Percentiles rank a stretch among this genome's conserved stretches.
Evolutionary conservation across 768 basidiomycete genomes (phyloP).

Genomic region (Leccinum barrowsii): DNA sequence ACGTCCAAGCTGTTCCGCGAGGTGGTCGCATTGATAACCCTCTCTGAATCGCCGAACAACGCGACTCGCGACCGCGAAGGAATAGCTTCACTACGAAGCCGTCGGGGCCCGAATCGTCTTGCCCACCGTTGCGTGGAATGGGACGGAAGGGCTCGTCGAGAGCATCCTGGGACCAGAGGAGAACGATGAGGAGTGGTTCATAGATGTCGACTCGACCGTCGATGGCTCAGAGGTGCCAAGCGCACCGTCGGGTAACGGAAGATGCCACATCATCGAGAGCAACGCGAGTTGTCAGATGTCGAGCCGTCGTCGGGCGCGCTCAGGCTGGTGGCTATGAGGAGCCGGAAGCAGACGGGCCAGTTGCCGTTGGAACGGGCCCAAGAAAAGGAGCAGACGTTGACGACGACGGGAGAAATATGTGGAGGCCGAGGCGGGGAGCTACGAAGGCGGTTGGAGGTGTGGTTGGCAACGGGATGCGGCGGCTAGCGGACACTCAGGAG

Average conservation of each 20-base stretch:
- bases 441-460: constrained; percentile 70
- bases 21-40: constrained; percentile 49
- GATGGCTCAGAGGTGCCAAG: constrained; percentile 19
- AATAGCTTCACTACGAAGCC: constrained; percentile 75
- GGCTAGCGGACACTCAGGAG: constrained; percentile 10
- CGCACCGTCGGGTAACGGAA: constrained; percentile 1
- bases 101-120: constrained; percentile 64
- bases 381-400: constrained; percentile 65
- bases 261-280: background rate
- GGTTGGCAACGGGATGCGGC: constrained; percentile 40
- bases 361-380: constrained; percentile 56
- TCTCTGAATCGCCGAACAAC: constrained; percentile 19
- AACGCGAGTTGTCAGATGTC: constrained; percentile 1
- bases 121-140: constrained; percentile 82
- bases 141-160: constrained; percentile 81
- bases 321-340: constrained; percentile 24
- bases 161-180: constrained; percentile 74
- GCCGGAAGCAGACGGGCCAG: constrained; percentile 40
- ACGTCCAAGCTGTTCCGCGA: constrained; percentile 68
- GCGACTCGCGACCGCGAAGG: constrained; percentile 42
- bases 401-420: constrained; percentile 63
- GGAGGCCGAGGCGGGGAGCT: constrained; percentile 79
- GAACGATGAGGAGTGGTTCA: constrained; percentile 69
- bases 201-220: constrained; percentile 31
- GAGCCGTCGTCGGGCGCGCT: constrained; percentile 20